Conservation (phyloP, 2,329 filamentous ascomycete species). For the Stromatinia cepivora region DNA sequence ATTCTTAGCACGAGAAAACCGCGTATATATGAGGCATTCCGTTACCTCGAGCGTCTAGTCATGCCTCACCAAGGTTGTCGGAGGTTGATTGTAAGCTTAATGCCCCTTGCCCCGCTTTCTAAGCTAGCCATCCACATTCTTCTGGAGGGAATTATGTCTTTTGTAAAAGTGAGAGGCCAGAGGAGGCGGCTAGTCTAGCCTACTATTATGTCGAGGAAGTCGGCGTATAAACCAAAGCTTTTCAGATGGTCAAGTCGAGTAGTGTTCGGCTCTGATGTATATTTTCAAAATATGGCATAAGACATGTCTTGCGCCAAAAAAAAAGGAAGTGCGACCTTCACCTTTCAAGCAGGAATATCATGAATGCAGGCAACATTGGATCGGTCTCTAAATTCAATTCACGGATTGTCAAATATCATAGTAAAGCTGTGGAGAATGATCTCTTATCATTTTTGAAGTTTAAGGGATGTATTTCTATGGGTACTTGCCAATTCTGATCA, state of each 20-base stretch:
- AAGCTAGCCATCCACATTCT: accelerated
- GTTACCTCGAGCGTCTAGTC: not conserved
- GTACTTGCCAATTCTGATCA: not conserved
- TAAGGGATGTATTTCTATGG: not conserved
- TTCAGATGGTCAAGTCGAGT: not conserved
- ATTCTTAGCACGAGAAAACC: not conserved
- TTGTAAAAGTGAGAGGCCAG: not conserved
- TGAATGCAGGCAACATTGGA: not conserved
- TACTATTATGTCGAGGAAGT: not conserved
- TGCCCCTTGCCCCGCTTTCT: not conserved
- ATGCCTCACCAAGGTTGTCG: not conserved
- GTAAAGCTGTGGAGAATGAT: not conserved
- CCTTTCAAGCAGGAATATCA: not conserved
- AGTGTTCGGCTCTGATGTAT: not conserved
- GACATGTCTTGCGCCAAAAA: not conserved
- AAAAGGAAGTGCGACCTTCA: not conserved
- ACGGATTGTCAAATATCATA: not conserved
- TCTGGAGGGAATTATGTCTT: not conserved
- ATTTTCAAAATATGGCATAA: not conserved
- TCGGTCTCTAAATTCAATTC: not conserved
- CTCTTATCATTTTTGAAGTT: not conserved
- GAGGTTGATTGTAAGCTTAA: not conserved
- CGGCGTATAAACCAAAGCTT: not conserved
- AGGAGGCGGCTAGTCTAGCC: not conserved
- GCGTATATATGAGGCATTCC: not conserved